Evolutionary conservation across 2,329 filamentous ascomycete species (phyloP).

Genomic region (Penicillium vulpinum): DNA sequence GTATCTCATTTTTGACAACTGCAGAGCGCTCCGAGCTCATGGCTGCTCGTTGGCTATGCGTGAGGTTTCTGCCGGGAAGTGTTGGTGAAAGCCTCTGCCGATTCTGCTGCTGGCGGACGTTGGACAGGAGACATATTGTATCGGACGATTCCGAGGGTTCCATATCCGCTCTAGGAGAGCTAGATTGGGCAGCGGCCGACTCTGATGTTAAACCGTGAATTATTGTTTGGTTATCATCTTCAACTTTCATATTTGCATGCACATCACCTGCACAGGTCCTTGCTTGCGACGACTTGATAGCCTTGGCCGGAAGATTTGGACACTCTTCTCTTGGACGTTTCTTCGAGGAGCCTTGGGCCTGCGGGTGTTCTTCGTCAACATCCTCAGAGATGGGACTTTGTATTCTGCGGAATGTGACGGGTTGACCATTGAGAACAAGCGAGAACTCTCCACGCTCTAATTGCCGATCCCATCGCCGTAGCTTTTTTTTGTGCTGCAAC

Average conservation of each 20-base stretch:
- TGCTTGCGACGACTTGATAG: neutral
- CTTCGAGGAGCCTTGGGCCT: neutral
- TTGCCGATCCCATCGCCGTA: slow-evolving; percentile 31
- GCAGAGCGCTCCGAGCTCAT: slow-evolving; percentile 16
- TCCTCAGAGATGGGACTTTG: neutral
- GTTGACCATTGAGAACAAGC: slow-evolving; percentile 27
- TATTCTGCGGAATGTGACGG: slow-evolving; percentile 32
- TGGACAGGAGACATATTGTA: neutral
- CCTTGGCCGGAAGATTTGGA: neutral
- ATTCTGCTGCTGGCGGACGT: slow-evolving; percentile 23
- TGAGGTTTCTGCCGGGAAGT: neutral
- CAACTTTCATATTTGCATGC: neutral
- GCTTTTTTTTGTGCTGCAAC: slow-evolving; percentile 37
- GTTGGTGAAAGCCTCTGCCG: slow-evolving; percentile 13
- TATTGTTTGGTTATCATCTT: slow-evolving; percentile 1
- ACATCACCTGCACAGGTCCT: neutral
- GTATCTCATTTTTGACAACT: slow-evolving; percentile 38
- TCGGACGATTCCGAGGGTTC: slow-evolving; percentile 10
- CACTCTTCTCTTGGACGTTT: slow-evolving; percentile 3
- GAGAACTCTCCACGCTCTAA: slow-evolving; percentile 34
- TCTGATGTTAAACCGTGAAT: slow-evolving; percentile 5
- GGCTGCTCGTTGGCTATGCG: slow-evolving; percentile 5
- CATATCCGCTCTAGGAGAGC: slow-evolving; percentile 2
- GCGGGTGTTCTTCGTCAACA: neutral
- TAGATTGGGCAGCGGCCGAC: slow-evolving; percentile 19